Conservation (phyloP, 2,329 filamentous ascomycete genomes). For the Phaeosphaeria sp. region DNA sequence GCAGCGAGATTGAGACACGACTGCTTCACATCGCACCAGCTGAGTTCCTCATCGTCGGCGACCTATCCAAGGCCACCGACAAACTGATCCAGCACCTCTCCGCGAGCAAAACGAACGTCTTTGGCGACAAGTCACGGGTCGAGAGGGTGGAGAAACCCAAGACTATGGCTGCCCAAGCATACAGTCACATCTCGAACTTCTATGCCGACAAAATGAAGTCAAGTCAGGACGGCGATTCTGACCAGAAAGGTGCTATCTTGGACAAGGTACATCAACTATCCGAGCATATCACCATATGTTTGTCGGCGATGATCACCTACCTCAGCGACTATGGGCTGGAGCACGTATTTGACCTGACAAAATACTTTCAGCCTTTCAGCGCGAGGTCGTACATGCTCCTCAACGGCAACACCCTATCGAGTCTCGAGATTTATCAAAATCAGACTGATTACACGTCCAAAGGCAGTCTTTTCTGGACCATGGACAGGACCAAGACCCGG, state of each 20-base stretch:
- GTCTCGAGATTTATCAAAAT: conserved; percentile 94
- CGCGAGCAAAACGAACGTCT: conserved; percentile 85
- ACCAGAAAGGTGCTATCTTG: conserved; percentile 65
- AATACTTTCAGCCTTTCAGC: conserved; percentile 96
- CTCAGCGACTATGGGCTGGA: conserved; percentile 90
- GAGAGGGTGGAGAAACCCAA: conserved; percentile 79
- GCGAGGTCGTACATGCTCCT: conserved; percentile 94
- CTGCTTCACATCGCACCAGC: conserved; percentile 93
- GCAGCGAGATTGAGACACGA: conserved; percentile 94
- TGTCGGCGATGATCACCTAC: conserved; percentile 96
- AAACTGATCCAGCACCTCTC: conserved; percentile 91
- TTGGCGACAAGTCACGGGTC: conserved; percentile 86
- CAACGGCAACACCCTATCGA: conserved; percentile 92
- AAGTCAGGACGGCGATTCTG: conserved; percentile 37
- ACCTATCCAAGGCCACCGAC: conserved; percentile 87
- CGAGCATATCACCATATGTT: conserved; percentile 85
- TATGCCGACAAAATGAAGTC: conserved; percentile 84
- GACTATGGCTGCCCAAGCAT: conserved; percentile 82
- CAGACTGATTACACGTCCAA: conserved; percentile 84
- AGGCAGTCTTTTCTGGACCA: conserved; percentile 92
- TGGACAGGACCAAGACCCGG: conserved; percentile 89
- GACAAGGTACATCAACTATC: conserved; percentile 87
- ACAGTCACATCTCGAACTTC: conserved; percentile 89
- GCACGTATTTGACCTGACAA: conserved; percentile 94
- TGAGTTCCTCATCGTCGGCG: conserved; percentile 91